Evolutionary conservation across 2,329 filamentous ascomycete species (phyloP), one percentile per base, ranked within the genome.

Genomic region (Neodidymelliopsis sp.): DNA sequence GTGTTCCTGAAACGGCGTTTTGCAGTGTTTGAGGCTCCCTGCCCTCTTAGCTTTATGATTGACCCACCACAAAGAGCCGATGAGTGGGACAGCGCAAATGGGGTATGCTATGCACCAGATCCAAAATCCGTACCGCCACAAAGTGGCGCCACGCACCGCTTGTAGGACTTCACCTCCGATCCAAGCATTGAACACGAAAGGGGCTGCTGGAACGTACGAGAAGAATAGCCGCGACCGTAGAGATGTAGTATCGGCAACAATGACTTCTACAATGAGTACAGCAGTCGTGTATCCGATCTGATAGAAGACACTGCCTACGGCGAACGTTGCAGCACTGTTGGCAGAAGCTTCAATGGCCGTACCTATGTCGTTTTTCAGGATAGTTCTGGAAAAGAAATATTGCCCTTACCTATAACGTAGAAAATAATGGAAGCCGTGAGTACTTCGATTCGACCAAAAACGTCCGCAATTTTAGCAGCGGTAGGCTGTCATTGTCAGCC

Each of bases 221-320:
- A 86, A 87, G 57, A 88, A 74, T 7, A 88, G 74, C 62, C 85
- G 83, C 9, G 82, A 77, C 11, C 84, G 80, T 6, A 83, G 80
- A 1, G 85, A 87, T 2, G 84, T 86, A 19, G 84, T 77, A 57
- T 88, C 85, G 33, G 79, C 84, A 34, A 88, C 75, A 50, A 88
- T 79, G 59, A 88, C 82, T 67, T 88, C 84, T 16, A 87, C 76
- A 1, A 88, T 75, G 10, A 88, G 72, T 13, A 85, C 75, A 19
- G 86, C 75, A 57, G 78, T 78, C 9, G 85, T 87, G 63, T 85
- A 87, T 37, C 85, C 85, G n/a, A 87, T 75, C 43, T 65, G 49
- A 11, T 58, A 58, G 15, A 57, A 37, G 28, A 56, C 47, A 12
- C 58, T 54, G 15, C 60, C 85, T 4, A 77, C 83, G 13, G 77